Evolutionary conservation across 1,284 basidiomycete genomes (phyloP), one percentile per base, ranked within the genome.

Genomic region (Ganoderma resinaceum): DNA sequence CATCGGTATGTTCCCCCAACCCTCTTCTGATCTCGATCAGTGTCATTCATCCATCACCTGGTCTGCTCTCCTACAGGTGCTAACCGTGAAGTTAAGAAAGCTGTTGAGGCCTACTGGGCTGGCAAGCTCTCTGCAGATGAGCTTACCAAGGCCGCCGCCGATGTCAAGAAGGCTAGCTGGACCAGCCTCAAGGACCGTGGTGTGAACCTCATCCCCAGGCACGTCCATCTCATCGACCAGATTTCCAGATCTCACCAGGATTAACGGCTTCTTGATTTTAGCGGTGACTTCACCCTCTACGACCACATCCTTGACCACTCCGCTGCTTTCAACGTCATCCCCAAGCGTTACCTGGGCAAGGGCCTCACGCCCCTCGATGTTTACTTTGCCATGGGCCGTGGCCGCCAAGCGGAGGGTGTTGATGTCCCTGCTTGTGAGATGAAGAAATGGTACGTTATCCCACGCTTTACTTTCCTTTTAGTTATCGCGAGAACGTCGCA

Each of bases 271-370:
- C 70, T 71, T 40, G 61, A 66, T 62, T 74, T 42, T 77, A 98
- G 96, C 78, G 97, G 97, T 79, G 97, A 99, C 80, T 99, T 99
- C 84, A 94, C 97, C 58, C 91, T 99, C 75, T 99, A 99, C 83
- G 98, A 99, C 85, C 96, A 98, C 82, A 95, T 99, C 79, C 93
- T 99, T 77, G 98, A 99, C 85, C 95, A 97, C 84, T 97, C 96
- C 74, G 91, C 93, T 78, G 93, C 95, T 68, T 98, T 99, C 89
- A 98, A 98, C 82, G 96, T 94, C 77, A 95, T 99, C 80, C 98
- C 98, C 75, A 91, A 95, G 83, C 95, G 97, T 76, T 99, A 99
- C 84, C 86, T 91, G 72, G 92, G 93, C 72, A 94, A 95, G 76
- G 91, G 92, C 73, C 87, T 99, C 66, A 94, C 94, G 58, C 87